Evolutionary conservation across 345 rosid species (phyloP), one percentile per base, ranked within the genome.

Genomic region (Pistacia vera): DNA sequence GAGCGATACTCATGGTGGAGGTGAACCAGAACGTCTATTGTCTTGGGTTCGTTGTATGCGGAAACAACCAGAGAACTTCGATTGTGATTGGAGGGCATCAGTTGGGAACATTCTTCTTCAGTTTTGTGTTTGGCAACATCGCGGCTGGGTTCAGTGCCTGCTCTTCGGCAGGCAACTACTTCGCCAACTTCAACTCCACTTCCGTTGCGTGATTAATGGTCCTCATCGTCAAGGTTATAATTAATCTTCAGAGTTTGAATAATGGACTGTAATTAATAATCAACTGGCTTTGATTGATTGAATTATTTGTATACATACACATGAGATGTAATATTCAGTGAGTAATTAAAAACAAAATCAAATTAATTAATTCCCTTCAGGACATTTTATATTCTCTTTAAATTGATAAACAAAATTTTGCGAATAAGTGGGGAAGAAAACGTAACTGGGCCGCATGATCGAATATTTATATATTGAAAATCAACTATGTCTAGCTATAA

Each of bases 1-100:
- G 97, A 30, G 84, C 90, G 1, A 93, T n/a, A 91, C 75, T 93
- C 93, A 91, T 91, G 92, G 97, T 91, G 49, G 52, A 75, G 13
- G 94, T 88, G 3, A 80, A 73, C 10, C 68, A 73, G 11, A 75
- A 80, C 1, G 92, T 89, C 46, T 46, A 85, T 68, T 93, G 97
- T 68, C 82, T 90, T 16, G 98, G 92, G 17, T 89, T 91, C 16
- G 84, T 93, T 17, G 98, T n/a, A n/a, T n/a, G 98, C 8, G 97
- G 97, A 4, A 80, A 77, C 20, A 79, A 82, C 36, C 89, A 89
- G 0, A 77, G 25, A 77, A 91, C 97, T 14, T 87, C 97, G 2
- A 71, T 93, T 3, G 89, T 91, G 9, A 81, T 93, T 16, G 95
- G 97, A 81, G 97, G 97, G 74, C 64, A 28, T 33, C 97, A 90